Conservation (phyloP, 2,329 filamentous ascomycete genomes). For the Neospermospora avenae region DNA sequence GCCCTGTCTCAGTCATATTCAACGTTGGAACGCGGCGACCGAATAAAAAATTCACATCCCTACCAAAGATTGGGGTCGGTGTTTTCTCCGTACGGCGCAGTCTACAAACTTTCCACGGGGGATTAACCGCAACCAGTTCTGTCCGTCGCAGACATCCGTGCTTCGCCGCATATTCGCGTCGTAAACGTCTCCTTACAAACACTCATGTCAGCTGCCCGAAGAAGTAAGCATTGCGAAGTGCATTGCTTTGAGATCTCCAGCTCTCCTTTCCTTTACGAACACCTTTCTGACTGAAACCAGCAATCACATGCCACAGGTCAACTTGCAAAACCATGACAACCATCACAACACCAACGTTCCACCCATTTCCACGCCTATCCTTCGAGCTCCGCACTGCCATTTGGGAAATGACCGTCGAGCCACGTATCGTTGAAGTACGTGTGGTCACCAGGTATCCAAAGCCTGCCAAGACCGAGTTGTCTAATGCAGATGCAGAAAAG, state of each 20-base stretch:
- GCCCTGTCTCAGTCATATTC: background rate
- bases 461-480: background rate
- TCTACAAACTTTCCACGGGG: background rate
- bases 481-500: background rate
- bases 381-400: background rate
- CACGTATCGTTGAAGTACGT: background rate
- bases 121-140: background rate
- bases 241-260: background rate
- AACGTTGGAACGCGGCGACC: background rate
- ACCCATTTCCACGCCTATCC: slow-evolving; percentile 1
- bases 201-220: background rate
- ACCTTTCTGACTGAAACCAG: background rate
- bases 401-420: background rate
- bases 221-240: background rate
- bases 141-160: background rate
- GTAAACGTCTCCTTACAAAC: background rate
- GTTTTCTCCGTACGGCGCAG: background rate
- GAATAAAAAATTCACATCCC: background rate
- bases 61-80: background rate
- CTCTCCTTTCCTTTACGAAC: background rate
- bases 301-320: background rate
- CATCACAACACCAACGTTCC: background rate
- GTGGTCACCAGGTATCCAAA: slow-evolving; percentile 1
- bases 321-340: background rate
- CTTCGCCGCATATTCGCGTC: background rate